phyloP scores from a whole-genome alignment of 1,139 yeast species.

The Zygosaccharomyces pseudobailii region DNA sequence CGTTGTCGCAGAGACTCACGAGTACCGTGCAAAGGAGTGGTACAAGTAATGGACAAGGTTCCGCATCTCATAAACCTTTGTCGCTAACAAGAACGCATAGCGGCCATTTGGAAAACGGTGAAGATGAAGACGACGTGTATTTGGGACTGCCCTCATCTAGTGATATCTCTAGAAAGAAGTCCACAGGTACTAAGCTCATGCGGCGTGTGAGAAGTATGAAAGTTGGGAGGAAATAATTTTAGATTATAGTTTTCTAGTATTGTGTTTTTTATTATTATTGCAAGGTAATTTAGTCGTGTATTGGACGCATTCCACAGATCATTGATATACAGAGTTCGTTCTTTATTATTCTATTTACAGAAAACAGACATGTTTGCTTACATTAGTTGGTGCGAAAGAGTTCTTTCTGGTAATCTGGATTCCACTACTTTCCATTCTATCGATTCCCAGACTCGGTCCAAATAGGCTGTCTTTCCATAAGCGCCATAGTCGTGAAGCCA shows the following conservation, averaged over 20 bases:
- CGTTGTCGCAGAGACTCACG: slow-evolving; percentile 58
- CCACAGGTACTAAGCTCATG: slow-evolving; percentile 50
- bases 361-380: slow-evolving; percentile 2
- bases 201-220: slow-evolving; percentile 86
- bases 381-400: slow-evolving; percentile 12
- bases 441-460: slow-evolving; percentile 67
- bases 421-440: slow-evolving; percentile 66
- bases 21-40: slow-evolving; percentile 18
- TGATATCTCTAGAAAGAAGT: slow-evolving; percentile 28
- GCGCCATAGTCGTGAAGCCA: slow-evolving; percentile 72
- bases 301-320: neutral
- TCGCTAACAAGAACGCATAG: slow-evolving; percentile 17
- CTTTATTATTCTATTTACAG: neutral
- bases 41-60: neutral
- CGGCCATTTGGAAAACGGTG: slow-evolving; percentile 18
- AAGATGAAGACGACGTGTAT: slow-evolving; percentile 35
- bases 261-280: neutral
- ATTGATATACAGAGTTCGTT: too few relatives aligned
- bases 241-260: neutral
- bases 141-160: slow-evolving; percentile 27
- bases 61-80: slow-evolving; percentile 4
- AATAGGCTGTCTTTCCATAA: slow-evolving; percentile 61
- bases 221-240: slow-evolving; percentile 45
- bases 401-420: slow-evolving; percentile 49
- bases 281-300: neutral